phyloP scores from a whole-genome alignment of 257 asterid genomes.

The Jaltomata sinuosa region DNA sequence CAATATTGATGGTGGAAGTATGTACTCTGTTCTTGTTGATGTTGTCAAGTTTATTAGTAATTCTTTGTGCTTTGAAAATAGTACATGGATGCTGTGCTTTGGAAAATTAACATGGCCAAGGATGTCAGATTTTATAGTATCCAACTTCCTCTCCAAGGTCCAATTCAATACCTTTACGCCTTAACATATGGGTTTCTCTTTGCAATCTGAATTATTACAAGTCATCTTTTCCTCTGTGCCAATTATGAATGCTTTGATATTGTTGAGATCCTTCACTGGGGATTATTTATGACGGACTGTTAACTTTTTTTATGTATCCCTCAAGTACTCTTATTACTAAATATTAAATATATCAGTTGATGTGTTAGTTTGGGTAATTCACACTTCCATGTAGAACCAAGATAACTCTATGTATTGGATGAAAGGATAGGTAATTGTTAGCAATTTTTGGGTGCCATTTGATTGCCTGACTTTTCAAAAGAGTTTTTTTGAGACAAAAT shows the following conservation, averaged over 20 bases:
- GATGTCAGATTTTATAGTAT: constrained; percentile 78
- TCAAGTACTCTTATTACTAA: background rate
- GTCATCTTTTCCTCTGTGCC: background rate
- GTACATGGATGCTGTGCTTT: constrained; percentile 64
- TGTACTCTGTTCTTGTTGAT: constrained; percentile 53
- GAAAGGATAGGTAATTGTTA: background rate
- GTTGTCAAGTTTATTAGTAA: constrained; percentile 46
- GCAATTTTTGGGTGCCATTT: background rate
- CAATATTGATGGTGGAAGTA: constrained; percentile 51
- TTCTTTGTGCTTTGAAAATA: constrained; percentile 55
- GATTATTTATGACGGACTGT: background rate
- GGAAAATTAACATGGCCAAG: constrained; percentile 97
- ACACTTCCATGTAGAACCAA: background rate
- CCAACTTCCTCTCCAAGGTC: constrained; percentile 86
- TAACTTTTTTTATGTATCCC: background rate
- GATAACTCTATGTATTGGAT: background rate
- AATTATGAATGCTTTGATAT: background rate
- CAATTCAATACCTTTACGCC: background rate
- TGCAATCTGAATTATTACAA: background rate
- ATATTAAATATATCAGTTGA: background rate
- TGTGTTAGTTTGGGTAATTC: background rate
- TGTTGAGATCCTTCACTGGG: background rate
- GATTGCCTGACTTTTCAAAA: background rate
- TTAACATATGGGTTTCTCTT: background rate
- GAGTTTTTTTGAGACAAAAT: background rate